Evolutionary conservation across 169 alveolate genomes (phyloP).

Genomic region (Plasmodium inui): DNA sequence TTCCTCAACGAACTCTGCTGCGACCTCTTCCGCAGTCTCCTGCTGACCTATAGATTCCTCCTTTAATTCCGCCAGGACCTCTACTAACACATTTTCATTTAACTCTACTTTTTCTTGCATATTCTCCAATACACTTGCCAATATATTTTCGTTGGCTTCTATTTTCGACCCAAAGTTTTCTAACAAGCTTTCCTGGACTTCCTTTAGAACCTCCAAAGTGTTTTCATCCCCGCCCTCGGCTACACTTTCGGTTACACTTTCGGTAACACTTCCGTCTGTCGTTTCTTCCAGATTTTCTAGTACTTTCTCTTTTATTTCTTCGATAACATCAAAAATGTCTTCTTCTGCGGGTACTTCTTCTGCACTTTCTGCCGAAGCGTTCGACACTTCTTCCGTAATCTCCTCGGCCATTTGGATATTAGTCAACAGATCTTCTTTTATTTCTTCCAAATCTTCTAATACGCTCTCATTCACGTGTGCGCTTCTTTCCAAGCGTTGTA

Average conservation of each 20-base stretch:
- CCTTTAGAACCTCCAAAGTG: neutral
- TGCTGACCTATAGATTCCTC: neutral
- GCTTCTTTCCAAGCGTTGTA: neutral
- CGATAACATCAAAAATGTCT: slow-evolving; percentile 9
- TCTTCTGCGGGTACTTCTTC: slow-evolving; percentile 3
- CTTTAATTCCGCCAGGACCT: neutral
- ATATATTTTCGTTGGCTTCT: slow-evolving; percentile 7
- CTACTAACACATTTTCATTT: neutral
- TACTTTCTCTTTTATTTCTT: neutral
- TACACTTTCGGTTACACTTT: neutral
- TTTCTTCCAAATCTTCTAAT: neutral
- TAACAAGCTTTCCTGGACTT: slow-evolving; percentile 8
- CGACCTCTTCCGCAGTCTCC: neutral
- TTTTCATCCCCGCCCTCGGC: slow-evolving; percentile 1
- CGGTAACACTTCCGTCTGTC: neutral
- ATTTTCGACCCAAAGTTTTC: neutral
- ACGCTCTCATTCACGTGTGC: neutral
- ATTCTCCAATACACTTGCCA: slow-evolving; percentile 4
- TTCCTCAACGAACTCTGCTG: neutral
- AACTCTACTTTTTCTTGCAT: neutral
- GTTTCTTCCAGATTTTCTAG: slow-evolving; percentile 15
- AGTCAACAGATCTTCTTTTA: neutral
- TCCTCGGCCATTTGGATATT: slow-evolving; percentile 1
- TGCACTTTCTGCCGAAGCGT: neutral
- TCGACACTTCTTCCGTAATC: neutral